Conservation (phyloP, 257 asterid species). For the Buddleja alternifolia region DNA sequence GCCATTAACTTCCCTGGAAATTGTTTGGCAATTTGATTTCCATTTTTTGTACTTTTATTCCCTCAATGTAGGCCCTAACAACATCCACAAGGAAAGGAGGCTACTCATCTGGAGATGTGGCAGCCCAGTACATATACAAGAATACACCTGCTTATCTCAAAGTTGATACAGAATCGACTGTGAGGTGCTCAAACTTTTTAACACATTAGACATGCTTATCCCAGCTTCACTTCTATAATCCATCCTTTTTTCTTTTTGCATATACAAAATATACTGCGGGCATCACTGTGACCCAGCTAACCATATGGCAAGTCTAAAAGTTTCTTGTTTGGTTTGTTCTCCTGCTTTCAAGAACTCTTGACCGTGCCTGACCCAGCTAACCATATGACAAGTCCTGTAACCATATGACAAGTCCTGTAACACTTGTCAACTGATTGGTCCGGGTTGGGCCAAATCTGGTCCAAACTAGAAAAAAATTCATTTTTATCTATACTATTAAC, state of each 20-base stretch:
- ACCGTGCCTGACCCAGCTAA: too few relatives aligned
- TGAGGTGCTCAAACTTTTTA: conserved; percentile 37
- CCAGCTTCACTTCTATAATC: conserved; percentile 19
- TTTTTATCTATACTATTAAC: too few relatives aligned
- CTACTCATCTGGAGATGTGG: conserved; percentile 84
- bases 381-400: too few relatives aligned
- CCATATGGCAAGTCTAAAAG: conserved; percentile 57
- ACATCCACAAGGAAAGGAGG: conserved; percentile 86
- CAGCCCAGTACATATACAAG: conserved; percentile 66
- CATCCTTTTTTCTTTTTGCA: conserved; percentile 36
- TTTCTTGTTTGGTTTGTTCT: neutral
- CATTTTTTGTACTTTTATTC: neutral
- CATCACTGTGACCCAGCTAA: conserved; percentile 64
- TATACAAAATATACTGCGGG: conserved; percentile 89
- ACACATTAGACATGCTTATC: neutral
- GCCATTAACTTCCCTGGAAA: conserved; percentile 1
- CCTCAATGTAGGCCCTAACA: conserved; percentile 67
- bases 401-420: too few relatives aligned
- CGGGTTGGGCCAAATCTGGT: too few relatives aligned
- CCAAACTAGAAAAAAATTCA: too few relatives aligned
- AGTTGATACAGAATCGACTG: conserved; percentile 92
- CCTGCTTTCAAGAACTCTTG: neutral
- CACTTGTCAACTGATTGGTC: too few relatives aligned
- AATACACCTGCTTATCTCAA: conserved; percentile 62
- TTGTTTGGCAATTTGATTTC: neutral